phyloP scores from a whole-genome alignment of 495 filamentous ascomycete genomes.

The Penicillium coprophilum region DNA sequence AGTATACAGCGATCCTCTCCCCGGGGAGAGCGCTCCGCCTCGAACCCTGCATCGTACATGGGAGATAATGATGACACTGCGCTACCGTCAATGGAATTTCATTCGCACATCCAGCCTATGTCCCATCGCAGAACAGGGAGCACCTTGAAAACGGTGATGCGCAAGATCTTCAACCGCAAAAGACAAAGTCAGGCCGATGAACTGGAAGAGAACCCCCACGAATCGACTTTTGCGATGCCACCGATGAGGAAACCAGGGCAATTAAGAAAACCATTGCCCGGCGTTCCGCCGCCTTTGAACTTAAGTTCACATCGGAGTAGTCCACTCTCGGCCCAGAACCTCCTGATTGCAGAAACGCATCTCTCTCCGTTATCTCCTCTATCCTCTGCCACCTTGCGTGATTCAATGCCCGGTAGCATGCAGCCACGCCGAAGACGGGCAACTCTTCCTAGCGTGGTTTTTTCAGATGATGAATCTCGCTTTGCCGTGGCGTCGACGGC shows the following conservation, averaged over 20 bases:
- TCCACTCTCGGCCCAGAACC: slow-evolving; percentile 25
- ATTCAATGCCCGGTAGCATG: slow-evolving; percentile 23
- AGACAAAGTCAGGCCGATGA: slow-evolving; percentile 40
- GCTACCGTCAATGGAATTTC: slow-evolving; percentile 29
- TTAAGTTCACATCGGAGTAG: slow-evolving; percentile 31
- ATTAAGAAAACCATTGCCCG: slow-evolving; percentile 16
- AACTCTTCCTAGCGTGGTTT: slow-evolving; percentile 46
- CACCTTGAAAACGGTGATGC: slow-evolving; percentile 49
- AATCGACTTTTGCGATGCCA: slow-evolving; percentile 15
- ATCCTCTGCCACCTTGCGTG: slow-evolving; percentile 25
- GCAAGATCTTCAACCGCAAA: slow-evolving; percentile 48
- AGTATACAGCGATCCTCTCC: slow-evolving; percentile 19
- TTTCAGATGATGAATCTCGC: slow-evolving; percentile 43
- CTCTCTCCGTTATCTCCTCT: slow-evolving; percentile 16
- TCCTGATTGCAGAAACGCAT: slow-evolving; percentile 23
- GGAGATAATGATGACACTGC: slow-evolving; percentile 29
- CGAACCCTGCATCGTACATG: slow-evolving; percentile 19
- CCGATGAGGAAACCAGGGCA: slow-evolving; percentile 7
- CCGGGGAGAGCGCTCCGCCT: slow-evolving; percentile 21
- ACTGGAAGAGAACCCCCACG: slow-evolving; percentile 29
- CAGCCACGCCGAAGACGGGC: slow-evolving; percentile 37
- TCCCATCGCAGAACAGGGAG: slow-evolving; percentile 44
- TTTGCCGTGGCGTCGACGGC: slow-evolving; percentile 31
- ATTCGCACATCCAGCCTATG: slow-evolving; percentile 22
- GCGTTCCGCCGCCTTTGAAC: slow-evolving; percentile 27